Conservation (phyloP, 2,329 filamentous ascomycete genomes). For the Penicillium expansum region DNA sequence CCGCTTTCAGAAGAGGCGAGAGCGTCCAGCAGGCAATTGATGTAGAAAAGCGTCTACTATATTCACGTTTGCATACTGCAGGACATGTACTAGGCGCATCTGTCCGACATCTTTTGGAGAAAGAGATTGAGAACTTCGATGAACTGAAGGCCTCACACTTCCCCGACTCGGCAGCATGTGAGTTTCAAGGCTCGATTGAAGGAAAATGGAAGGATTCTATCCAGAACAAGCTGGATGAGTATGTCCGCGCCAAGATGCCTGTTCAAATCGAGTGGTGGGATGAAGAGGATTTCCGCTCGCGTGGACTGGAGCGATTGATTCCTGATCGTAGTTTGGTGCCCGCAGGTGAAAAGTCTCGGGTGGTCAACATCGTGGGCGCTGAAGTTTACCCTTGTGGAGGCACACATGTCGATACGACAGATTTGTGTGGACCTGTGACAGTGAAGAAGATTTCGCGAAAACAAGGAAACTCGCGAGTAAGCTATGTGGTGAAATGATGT, state of each 20-base stretch:
- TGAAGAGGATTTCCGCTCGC: constrained; percentile 58
- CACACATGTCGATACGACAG: constrained; percentile 65
- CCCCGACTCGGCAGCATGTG: constrained; percentile 64
- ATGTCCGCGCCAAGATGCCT: constrained; percentile 54
- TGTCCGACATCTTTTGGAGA: constrained; percentile 57
- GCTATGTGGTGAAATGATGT: constrained; percentile 35
- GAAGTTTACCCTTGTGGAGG: constrained; percentile 73
- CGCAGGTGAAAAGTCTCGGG: constrained; percentile 59
- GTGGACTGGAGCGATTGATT: constrained; percentile 56
- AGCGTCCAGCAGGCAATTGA: constrained; percentile 59
- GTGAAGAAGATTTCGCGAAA: constrained; percentile 66
- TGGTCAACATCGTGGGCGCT: constrained; percentile 66
- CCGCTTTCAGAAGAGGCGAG: constrained; percentile 37
- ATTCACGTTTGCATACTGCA: constrained; percentile 69
- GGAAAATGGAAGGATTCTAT: constrained; percentile 62
- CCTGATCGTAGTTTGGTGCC: constrained; percentile 47
- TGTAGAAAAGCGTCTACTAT: constrained; percentile 57
- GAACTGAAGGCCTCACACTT: constrained; percentile 72
- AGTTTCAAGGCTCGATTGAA: constrained; percentile 67
- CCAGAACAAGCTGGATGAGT: constrained; percentile 60
- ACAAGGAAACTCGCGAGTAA: constrained; percentile 62
- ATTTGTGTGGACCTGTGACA: constrained; percentile 53
- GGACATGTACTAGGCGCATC: constrained; percentile 70
- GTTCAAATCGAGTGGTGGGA: constrained; percentile 67
- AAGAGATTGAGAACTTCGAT: constrained; percentile 54